Base-by-base conservation (phyloP, 768 basidiomycete species). In the Boletus barrowsii region DNA sequence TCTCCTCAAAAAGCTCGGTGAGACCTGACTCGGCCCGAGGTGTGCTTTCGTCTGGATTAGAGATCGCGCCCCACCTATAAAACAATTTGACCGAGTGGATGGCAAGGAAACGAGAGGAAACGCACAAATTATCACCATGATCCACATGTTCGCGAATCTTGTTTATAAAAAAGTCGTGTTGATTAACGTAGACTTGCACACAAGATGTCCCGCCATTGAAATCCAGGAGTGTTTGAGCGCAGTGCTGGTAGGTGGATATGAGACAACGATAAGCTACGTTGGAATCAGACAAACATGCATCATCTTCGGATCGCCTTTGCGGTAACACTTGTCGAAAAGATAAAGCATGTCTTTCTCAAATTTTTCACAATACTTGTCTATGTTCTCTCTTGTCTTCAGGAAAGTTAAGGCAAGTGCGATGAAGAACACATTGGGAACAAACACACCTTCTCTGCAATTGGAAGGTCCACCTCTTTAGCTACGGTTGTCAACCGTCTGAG, bases 141-240 rank as follows among this genome's bases (percentile, higher is more conserved):
- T 79, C 72, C 55, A 79, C 78, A 32, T 77, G 76, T 49, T 86
- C 87, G 35, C 88, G 84, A 37, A 92, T 84, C 50, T 91, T 83
- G 67, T 95, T 95, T 69, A 98, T 98, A 78, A 99, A 99, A 77
- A 99, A 99, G 68, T 98, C 97, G 63, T 99, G 97, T 68, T 99
- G 97, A 64, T 98, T 99, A 51, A 99, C 97, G 64, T 98, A 99
- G 13, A 98, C 92, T 71, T 98, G 95, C 6, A 99, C 90, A 66
- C 97, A 98, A 1, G 94, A 96, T 42, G 90, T 78, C 10, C 97
- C 97, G 7, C 97, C 97, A 60, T 99, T 99, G 75, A 99, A 99
- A 70, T 98, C 97, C 17, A 97, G 81, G 7, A 99, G 76, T 3
- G 93, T 96, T 74, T 95, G 91, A 0, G 97, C 96, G 66, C 96